phyloP scores from a whole-genome alignment of 1,284 basidiomycete species.

The Cutaneotrichosporon sp. region DNA sequence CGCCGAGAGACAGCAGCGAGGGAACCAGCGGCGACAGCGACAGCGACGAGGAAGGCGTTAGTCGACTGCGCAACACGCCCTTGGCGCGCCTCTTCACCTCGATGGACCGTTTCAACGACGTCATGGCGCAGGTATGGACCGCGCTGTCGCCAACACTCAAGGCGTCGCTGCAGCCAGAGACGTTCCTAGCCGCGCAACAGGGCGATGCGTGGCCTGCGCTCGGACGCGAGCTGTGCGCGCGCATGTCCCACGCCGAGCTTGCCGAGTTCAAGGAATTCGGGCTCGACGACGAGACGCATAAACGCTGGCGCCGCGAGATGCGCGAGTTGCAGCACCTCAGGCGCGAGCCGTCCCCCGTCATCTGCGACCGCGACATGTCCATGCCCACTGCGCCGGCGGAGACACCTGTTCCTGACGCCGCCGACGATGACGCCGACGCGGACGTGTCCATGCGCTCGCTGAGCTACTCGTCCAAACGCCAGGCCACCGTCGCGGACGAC shows the following conservation, averaged over 20 bases:
- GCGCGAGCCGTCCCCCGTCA: neutral
- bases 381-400: neutral
- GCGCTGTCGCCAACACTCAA: neutral
- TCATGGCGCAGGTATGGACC: conserved; percentile 1
- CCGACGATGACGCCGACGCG: too few relatives aligned
- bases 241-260: neutral
- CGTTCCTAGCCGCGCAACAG: neutral
- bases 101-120: conserved; percentile 1
- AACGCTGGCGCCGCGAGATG: neutral
- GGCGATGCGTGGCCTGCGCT: conserved; percentile 1
- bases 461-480: neutral
- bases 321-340: neutral
- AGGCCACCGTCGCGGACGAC: neutral
- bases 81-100: neutral
- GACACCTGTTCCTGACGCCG: neutral
- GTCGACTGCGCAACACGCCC: neutral
- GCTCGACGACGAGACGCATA: neutral
- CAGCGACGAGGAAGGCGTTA: neutral
- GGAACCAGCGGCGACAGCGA: neutral
- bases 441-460: too few relatives aligned
- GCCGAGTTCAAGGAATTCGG: conserved; percentile 3
- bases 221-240: conserved; percentile 1
- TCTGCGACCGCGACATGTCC: neutral
- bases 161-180: neutral
- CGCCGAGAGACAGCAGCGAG: neutral